Conservation (phyloP, 1,139 yeast genomes). For the Taiozyma sp. region DNA sequence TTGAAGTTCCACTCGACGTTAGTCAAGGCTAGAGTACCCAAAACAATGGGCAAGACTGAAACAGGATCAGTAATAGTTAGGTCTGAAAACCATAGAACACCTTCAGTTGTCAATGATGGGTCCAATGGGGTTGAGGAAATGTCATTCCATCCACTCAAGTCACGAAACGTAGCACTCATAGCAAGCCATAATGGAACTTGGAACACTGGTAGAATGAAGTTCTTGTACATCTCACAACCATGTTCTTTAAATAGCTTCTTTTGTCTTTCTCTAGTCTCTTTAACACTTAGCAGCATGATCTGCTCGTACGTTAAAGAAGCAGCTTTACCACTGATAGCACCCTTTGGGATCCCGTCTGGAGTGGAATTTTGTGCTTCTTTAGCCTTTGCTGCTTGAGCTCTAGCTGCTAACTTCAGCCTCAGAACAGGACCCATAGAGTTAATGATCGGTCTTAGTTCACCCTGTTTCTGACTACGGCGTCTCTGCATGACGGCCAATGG, state of each 20-base stretch:
- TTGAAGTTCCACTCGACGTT: constrained; percentile 78
- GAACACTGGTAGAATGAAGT: constrained; percentile 63
- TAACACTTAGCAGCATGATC: constrained; percentile 64
- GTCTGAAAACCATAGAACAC: constrained; percentile 56
- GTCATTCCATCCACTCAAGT: constrained; percentile 41
- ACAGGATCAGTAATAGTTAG: constrained; percentile 58
- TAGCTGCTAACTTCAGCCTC: constrained; percentile 64
- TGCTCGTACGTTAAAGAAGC: constrained; percentile 70
- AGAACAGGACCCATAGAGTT: constrained; percentile 75
- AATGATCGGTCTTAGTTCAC: constrained; percentile 61
- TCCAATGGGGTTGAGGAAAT: constrained; percentile 44
- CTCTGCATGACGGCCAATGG: constrained; percentile 79
- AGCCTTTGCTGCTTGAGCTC: constrained; percentile 22
- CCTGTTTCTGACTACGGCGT: constrained; percentile 64
- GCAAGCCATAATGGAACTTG: constrained; percentile 90
- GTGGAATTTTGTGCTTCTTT: constrained; percentile 7
- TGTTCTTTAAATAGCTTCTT: constrained; percentile 59
- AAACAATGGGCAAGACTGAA: constrained; percentile 59
- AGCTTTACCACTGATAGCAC: constrained; percentile 27
- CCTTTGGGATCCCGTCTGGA: constrained; percentile 6
- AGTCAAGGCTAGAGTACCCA: constrained; percentile 67
- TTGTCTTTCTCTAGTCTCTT: constrained; percentile 75
- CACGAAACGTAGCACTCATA: constrained; percentile 71
- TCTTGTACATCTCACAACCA: constrained; percentile 78
- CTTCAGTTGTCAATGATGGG: constrained; percentile 48